Evolutionary conservation across 2,329 filamentous ascomycete genomes (phyloP).

Genomic region (Harringtonia aguacate): DNA sequence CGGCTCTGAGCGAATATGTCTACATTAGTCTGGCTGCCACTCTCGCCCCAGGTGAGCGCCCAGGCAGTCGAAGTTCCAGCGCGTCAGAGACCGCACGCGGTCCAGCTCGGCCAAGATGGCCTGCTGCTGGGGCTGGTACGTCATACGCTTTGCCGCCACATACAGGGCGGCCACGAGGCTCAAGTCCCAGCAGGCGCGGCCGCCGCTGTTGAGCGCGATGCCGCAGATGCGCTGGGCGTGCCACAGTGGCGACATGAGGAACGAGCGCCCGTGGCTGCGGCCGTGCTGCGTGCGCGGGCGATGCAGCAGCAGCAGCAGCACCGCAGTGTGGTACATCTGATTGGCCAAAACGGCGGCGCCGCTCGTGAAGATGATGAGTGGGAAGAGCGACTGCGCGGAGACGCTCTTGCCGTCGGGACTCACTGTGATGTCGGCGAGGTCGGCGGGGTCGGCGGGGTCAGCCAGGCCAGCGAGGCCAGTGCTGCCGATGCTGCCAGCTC

Average conservation of each 20-base stretch:
- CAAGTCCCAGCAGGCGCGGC: constrained; percentile 34
- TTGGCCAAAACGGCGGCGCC: constrained; percentile 33
- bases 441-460: too few species aligned
- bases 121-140: constrained; percentile 35
- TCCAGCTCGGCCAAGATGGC: constrained; percentile 26
- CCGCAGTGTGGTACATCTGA: constrained; percentile 45
- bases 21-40: neutral
- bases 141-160: constrained; percentile 33
- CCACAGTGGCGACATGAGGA: constrained; percentile 31
- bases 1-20: too few species aligned
- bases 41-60: neutral
- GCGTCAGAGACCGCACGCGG: constrained; percentile 12
- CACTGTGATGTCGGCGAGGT: too few species aligned
- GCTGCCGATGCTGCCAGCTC: too few species aligned
- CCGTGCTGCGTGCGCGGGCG: constrained; percentile 29
- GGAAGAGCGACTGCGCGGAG: constrained; percentile 20
- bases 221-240: constrained; percentile 37
- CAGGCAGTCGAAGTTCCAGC: neutral
- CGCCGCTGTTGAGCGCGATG: constrained; percentile 35
- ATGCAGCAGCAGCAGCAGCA: constrained; percentile 38
- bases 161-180: constrained; percentile 34
- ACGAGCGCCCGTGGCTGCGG: constrained; percentile 16
- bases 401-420: too few species aligned
- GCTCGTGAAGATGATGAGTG: constrained; percentile 27
- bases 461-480: too few species aligned